Percentiles rank a stretch among this genome's conserved stretches.
Evolutionary conservation across 2,329 filamentous ascomycete genomes (phyloP).

Genomic region (Chaetomium olivaceum): DNA sequence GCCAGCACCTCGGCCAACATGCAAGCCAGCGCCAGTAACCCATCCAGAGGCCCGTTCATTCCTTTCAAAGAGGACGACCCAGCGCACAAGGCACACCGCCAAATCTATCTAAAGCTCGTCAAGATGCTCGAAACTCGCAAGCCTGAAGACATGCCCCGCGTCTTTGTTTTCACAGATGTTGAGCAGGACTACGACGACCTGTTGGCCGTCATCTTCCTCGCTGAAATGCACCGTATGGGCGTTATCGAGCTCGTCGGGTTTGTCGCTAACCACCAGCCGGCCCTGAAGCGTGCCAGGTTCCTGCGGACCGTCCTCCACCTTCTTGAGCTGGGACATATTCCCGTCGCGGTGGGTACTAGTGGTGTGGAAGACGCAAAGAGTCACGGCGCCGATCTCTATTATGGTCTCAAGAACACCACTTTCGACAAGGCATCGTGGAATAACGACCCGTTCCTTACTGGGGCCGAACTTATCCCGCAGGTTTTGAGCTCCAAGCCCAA

Average conservation of each 20-base stretch:
- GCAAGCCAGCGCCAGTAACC: neutral
- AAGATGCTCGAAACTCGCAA: conserved; percentile 10
- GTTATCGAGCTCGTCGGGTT: conserved; percentile 23
- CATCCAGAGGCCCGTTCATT: neutral
- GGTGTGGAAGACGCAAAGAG: neutral
- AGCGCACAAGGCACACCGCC: neutral
- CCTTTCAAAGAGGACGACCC: neutral
- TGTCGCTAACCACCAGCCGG: conserved; percentile 24
- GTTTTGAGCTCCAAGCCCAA: conserved; percentile 4
- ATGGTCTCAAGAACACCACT: conserved; percentile 24
- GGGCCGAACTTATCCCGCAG: neutral
- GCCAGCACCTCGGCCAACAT: neutral
- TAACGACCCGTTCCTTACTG: neutral
- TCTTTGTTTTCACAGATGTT: conserved; percentile 26
- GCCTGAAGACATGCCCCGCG: conserved; percentile 16
- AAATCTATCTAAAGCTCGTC: conserved; percentile 16
- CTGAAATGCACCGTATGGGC: conserved; percentile 28
- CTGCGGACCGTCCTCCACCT: conserved; percentile 22
- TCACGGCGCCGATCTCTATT: conserved; percentile 8
- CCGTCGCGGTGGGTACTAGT: conserved; percentile 17
- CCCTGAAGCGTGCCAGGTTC: conserved; percentile 20
- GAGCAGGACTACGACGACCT: conserved; percentile 30
- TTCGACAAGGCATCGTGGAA: conserved; percentile 17
- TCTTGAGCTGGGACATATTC: conserved; percentile 10
- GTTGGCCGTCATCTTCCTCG: conserved; percentile 26